These are phyloP conservation scores for Ogataea degrootiae DNA, from an alignment of 805 yeast species.

Conservation along the genomic window DNA sequence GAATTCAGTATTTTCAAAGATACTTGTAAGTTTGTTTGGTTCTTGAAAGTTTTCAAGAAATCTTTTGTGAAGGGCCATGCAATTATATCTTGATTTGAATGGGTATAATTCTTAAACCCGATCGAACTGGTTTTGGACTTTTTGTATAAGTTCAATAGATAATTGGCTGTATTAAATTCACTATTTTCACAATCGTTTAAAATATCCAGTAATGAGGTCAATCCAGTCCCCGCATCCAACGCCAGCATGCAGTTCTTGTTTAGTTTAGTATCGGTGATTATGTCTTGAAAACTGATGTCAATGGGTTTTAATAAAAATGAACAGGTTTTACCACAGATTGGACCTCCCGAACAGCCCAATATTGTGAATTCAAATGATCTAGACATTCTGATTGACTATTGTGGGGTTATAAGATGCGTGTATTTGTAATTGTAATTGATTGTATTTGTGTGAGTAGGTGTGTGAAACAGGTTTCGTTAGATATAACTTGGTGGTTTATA, in stretches of 20 bases:
- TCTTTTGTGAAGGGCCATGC: background rate
- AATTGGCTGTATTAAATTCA: slow-evolving; percentile 4
- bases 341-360: slow-evolving; percentile 84
- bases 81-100: too few relatives aligned
- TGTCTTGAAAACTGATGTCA: slow-evolving; percentile 35
- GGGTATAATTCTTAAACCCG: too few relatives aligned
- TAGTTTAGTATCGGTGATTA: slow-evolving; percentile 20
- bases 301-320: slow-evolving; percentile 61
- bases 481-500: too few relatives aligned
- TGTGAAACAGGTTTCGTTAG: too few relatives aligned
- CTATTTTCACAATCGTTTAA: slow-evolving; percentile 8
- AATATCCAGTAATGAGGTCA: slow-evolving; percentile 46
- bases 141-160: slow-evolving; percentile 13
- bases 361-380: slow-evolving; percentile 52
- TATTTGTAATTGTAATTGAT: too few relatives aligned
- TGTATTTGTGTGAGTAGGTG: too few relatives aligned
- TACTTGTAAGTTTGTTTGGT: slow-evolving; percentile 4
- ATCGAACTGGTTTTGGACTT: too few relatives aligned
- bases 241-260: slow-evolving; percentile 40
- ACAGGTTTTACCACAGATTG: slow-evolving; percentile 66
- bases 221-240: slow-evolving; percentile 79
- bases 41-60: slow-evolving; percentile 1
- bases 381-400: background rate
- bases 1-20: slow-evolving; percentile 28
- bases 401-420: too few relatives aligned